These are phyloP conservation scores for Wickerhamomyces xylosicus DNA, from an alignment of 805 yeast species.

Conservation along the genomic window DNA sequence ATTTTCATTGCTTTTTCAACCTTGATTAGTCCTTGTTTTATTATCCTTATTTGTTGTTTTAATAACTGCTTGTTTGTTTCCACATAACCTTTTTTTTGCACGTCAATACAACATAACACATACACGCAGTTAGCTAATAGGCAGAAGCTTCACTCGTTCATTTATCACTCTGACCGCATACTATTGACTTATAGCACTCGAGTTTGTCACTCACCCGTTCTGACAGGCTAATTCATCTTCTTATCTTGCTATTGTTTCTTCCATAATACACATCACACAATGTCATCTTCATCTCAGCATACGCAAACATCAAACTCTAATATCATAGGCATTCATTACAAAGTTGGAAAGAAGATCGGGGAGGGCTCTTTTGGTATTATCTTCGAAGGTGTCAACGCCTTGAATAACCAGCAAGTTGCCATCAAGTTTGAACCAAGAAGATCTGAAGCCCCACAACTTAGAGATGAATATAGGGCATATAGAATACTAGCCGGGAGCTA, in stretches of 20 bases:
- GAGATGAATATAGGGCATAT: conserved; percentile 75
- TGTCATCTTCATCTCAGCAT: conserved; percentile 3
- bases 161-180: neutral
- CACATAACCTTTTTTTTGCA: too few relatives aligned
- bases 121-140: too few relatives aligned
- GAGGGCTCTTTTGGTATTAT: conserved; percentile 84
- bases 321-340: conserved; percentile 51
- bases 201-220: neutral
- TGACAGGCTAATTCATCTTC: neutral
- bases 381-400: conserved; percentile 68
- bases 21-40: neutral
- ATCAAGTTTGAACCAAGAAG: conserved; percentile 75
- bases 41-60: neutral
- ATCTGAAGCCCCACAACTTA: conserved; percentile 74
- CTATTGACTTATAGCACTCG: neutral
- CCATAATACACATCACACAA: neutral
- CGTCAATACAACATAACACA: too few relatives aligned
- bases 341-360: conserved; percentile 75
- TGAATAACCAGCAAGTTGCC: conserved; percentile 55
- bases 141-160: too few relatives aligned
- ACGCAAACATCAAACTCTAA: conserved; percentile 11
- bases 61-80: neutral
- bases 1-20: neutral
- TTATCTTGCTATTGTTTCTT: neutral
- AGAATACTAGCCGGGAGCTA: conserved; percentile 56